These are phyloP conservation scores for Vaccinium darrowii DNA, from an alignment of 148 eudicot genomes.

Conservation along the genomic window DNA sequence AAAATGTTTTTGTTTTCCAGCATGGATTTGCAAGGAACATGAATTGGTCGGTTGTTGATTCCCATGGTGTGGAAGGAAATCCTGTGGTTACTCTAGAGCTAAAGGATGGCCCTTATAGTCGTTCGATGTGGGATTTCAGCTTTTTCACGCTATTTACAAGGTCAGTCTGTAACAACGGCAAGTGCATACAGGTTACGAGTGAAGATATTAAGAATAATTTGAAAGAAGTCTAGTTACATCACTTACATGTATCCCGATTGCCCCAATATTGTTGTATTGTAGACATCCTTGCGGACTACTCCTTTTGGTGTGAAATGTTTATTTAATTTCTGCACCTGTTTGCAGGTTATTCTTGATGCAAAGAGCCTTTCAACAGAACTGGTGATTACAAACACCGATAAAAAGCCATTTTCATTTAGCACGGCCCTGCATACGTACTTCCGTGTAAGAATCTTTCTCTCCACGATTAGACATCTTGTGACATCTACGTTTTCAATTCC, in stretches of 20 bases:
- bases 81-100: constrained; percentile 76
- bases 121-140: constrained; percentile 96
- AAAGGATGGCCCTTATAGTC: constrained; percentile 76
- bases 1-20: constrained; percentile 41
- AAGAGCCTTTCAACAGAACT: constrained; percentile 83
- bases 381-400: constrained; percentile 73
- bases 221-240: not conserved
- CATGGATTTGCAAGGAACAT: constrained; percentile 97
- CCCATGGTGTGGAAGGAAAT: constrained; percentile 65
- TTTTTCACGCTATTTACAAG: constrained; percentile 85
- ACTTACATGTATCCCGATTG: not conserved
- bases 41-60: constrained; percentile 74
- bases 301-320: not conserved
- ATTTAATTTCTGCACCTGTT: constrained; percentile 21
- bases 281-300: not conserved
- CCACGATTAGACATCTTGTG: constrained; percentile 2
- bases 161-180: constrained; percentile 25
- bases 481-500: constrained; percentile 3
- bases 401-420: constrained; percentile 74
- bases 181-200: constrained; percentile 6
- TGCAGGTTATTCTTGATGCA: constrained; percentile 75
- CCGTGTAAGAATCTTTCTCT: constrained; percentile 49
- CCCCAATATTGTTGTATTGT: not conserved
- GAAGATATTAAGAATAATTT: not conserved
- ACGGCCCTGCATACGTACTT: constrained; percentile 96